phyloP scores from a whole-genome alignment of 805 yeast species.

The Tetrapisispora iriomotensis region DNA sequence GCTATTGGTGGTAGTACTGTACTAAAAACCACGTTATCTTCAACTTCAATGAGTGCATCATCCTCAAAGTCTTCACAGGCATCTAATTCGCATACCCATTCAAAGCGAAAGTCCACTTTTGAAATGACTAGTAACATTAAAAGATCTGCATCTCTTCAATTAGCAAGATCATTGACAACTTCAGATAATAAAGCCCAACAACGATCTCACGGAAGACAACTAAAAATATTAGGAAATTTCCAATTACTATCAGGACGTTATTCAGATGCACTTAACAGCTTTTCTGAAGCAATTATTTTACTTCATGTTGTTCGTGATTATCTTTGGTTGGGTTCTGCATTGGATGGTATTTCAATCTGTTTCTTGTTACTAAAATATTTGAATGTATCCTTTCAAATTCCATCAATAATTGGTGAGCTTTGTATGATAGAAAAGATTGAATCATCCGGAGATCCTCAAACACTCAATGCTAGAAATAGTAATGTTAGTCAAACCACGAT shows the following conservation, averaged over 20 bases:
- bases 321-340: constrained; percentile 79
- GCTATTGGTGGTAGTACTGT: constrained; percentile 45
- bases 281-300: constrained; percentile 59
- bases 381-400: constrained; percentile 27
- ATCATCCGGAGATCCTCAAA: constrained; percentile 3
- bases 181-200: constrained; percentile 30
- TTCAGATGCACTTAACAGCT: constrained; percentile 56
- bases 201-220: constrained; percentile 60
- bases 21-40: constrained; percentile 28
- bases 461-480: constrained; percentile 16
- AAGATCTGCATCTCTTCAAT: constrained; percentile 25
- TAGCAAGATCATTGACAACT: constrained; percentile 26
- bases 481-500: constrained; percentile 24
- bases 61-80: constrained; percentile 2
- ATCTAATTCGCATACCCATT: constrained; percentile 6
- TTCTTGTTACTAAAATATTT: constrained; percentile 49
- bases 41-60: constrained; percentile 8
- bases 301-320: constrained; percentile 59
- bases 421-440: constrained; percentile 26
- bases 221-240: constrained; percentile 67
- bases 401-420: constrained; percentile 24
- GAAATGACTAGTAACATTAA: constrained; percentile 25
- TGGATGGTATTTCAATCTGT: constrained; percentile 73
- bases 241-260: constrained; percentile 73
- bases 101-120: constrained; percentile 17